Base-by-base conservation (phyloP, 2,329 filamentous ascomycete species). In the Talaromyces atroroseus region DNA sequence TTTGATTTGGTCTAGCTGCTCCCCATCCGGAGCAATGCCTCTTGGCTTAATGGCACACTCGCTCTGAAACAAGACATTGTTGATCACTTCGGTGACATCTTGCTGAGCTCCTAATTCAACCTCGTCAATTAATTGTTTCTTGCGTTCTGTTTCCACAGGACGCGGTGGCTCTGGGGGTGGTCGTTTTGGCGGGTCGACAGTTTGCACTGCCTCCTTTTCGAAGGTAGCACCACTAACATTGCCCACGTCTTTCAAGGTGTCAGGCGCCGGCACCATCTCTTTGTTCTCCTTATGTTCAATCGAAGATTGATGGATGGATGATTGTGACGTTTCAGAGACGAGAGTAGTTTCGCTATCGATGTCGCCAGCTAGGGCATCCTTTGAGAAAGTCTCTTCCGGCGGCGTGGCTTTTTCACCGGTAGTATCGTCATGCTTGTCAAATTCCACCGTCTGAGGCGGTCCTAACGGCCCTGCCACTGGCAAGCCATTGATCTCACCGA, bases 21-120 rank as follows among this genome's bases (percentile, higher is more conserved):
- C 87, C 2, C 87, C 88, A 46, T 85, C 81, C 6, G 80, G 74
- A 57, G 89, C 83, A 34, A 82, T 76, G 3, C 80, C 82, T n/a
- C 80, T 81, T 5, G 90, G 82, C 57, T 82, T 85, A 66, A 97
- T 92, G 2, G 92, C 92, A 52, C 89, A 91, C 65, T 94, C 89
- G n/a, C 96, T 78, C 51, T 94, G 88, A 66, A 92, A 91, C 58
- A 96, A 83, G 24, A 96, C 89, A 65, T 92, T 94, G 58, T 90
- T 90, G 76, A 96, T 92, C 47, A 96, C 92, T 72, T 99, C 94
- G 12, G 91, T 91, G 4, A 96, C 92, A 72, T 99, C 94, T 73
- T 99, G 92, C 67, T 99, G 94, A 34, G 90, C 81, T 18, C 81
- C 81, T 44, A 81, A 76, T 63, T 84, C 78, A 5, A 83, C 77